phyloP scores from a whole-genome alignment of 2,329 filamentous ascomycete genomes.

The Aspergillus pseudoviridinutans region DNA sequence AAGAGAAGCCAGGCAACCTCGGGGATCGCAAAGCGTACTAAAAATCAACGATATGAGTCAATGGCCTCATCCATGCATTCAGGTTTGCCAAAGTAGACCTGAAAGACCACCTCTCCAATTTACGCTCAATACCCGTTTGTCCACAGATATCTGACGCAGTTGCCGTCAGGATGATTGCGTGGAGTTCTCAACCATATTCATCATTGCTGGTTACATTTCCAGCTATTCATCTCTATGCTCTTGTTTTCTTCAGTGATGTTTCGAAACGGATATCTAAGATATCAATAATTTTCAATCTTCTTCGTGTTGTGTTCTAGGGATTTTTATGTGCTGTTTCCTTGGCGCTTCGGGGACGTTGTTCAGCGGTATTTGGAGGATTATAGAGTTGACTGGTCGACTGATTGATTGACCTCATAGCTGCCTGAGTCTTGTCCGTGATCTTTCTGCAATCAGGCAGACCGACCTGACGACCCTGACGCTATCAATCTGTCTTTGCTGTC shows the following conservation, averaged over 20 bases:
- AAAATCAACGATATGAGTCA: constrained; percentile 10
- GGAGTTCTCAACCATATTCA: constrained; percentile 2
- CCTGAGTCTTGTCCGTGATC: constrained; percentile 10
- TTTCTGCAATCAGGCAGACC: constrained; percentile 1
- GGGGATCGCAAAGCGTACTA: constrained; percentile 39
- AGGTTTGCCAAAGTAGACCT: neutral
- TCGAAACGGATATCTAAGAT: constrained; percentile 29
- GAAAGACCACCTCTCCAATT: constrained; percentile 1
- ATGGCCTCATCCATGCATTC: neutral
- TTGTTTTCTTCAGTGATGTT: constrained; percentile 17
- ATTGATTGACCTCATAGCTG: constrained; percentile 13
- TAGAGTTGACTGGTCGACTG: constrained; percentile 18
- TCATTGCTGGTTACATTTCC: constrained; percentile 6
- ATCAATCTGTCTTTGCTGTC: neutral
- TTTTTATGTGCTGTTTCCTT: constrained; percentile 28
- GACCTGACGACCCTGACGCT: neutral
- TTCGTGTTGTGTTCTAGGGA: constrained; percentile 30
- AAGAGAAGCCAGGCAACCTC: constrained; percentile 83
- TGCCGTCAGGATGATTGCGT: constrained; percentile 10
- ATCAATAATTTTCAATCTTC: constrained; percentile 30
- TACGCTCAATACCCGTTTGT: constrained; percentile 9
- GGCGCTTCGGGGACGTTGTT: constrained; percentile 35
- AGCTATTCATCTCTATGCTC: constrained; percentile 8
- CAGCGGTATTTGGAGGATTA: constrained; percentile 26
- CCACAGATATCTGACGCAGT: constrained; percentile 15